phyloP scores from a whole-genome alignment of 331 rosid species.

The Pyracantha coccinea region DNA sequence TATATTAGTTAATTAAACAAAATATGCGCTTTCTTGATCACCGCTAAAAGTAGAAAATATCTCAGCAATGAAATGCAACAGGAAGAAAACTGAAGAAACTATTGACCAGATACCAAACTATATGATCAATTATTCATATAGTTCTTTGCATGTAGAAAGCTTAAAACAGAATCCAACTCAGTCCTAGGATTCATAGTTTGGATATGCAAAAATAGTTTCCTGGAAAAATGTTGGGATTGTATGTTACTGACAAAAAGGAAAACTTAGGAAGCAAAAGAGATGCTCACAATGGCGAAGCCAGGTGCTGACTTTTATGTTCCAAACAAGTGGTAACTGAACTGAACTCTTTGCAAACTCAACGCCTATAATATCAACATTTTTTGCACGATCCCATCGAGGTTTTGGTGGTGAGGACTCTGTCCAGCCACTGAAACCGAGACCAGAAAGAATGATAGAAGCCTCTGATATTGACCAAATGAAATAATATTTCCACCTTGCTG shows the following conservation, averaged over 20 bases:
- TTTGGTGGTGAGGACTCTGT: slow-evolving; percentile 77
- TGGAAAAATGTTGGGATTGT: not conserved
- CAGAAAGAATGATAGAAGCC: slow-evolving; percentile 75
- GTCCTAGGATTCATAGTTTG: not conserved
- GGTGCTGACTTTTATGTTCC: slow-evolving; percentile 99
- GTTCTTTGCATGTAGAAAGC: not conserved
- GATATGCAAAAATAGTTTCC: not conserved
- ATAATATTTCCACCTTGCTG: slow-evolving; percentile 98
- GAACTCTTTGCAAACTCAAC: slow-evolving; percentile 87
- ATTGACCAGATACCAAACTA: not conserved
- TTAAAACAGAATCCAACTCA: not conserved
- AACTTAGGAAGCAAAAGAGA: not conserved
- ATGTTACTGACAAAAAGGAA: slow-evolving; percentile 1
- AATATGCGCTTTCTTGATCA: not conserved
- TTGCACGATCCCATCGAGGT: slow-evolving; percentile 85
- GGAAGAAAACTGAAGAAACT: not conserved
- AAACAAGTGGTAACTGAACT: slow-evolving; percentile 68
- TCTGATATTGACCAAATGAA: slow-evolving; percentile 99
- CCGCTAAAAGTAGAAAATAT: not conserved
- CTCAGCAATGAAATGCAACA: not conserved
- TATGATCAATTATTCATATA: not conserved
- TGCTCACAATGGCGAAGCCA: slow-evolving; percentile 99
- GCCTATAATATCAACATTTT: slow-evolving; percentile 78
- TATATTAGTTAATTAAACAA: slow-evolving; percentile 1
- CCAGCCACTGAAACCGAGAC: slow-evolving; percentile 96